Conservation (phyloP, 352 stramenopile species). For the Globisporangium sylvaticum region DNA sequence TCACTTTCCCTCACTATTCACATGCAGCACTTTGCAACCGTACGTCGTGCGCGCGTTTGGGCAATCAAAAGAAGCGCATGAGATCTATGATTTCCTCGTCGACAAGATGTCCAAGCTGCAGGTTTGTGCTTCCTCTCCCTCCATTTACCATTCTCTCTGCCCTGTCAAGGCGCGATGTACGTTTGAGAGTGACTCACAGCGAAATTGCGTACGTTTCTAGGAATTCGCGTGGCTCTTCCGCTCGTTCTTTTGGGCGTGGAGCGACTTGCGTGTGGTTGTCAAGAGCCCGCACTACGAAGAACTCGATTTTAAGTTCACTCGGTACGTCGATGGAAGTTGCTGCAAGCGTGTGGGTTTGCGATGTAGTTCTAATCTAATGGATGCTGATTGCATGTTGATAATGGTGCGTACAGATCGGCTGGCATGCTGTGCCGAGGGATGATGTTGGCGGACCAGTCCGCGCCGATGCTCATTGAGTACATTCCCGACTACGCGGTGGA, state of each 20-base stretch:
- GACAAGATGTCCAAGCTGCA: slow-evolving; percentile 47
- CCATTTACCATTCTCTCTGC: no score
- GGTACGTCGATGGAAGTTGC: slow-evolving; percentile 22
- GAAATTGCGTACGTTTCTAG: slow-evolving; percentile 13
- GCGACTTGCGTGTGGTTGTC: slow-evolving; percentile 62
- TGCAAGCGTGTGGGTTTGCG: background rate
- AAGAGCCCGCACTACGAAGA: slow-evolving; percentile 39
- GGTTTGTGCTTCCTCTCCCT: slow-evolving; percentile 14
- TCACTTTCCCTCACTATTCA: background rate
- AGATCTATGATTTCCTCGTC: slow-evolving; percentile 48
- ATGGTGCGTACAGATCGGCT: slow-evolving; percentile 31
- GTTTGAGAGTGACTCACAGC: background rate
- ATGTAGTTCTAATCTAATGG: background rate
- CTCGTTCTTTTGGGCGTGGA: slow-evolving; percentile 79
- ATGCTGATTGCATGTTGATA: background rate
- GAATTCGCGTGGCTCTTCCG: slow-evolving; percentile 53
- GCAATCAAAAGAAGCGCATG: slow-evolving; percentile 55
- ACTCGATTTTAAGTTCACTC: slow-evolving; percentile 50
- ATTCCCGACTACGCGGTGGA: slow-evolving; percentile 35
- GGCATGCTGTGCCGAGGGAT: slow-evolving; percentile 53
- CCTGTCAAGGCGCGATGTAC: no score
- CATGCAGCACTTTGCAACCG: slow-evolving; percentile 50
- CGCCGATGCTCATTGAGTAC: slow-evolving; percentile 38
- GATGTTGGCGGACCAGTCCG: slow-evolving; percentile 34
- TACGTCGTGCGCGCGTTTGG: slow-evolving; percentile 60